Base-by-base conservation (phyloP, 225 moss, liverwort and hornwort genomes). In the Sphagnum contortum region DNA sequence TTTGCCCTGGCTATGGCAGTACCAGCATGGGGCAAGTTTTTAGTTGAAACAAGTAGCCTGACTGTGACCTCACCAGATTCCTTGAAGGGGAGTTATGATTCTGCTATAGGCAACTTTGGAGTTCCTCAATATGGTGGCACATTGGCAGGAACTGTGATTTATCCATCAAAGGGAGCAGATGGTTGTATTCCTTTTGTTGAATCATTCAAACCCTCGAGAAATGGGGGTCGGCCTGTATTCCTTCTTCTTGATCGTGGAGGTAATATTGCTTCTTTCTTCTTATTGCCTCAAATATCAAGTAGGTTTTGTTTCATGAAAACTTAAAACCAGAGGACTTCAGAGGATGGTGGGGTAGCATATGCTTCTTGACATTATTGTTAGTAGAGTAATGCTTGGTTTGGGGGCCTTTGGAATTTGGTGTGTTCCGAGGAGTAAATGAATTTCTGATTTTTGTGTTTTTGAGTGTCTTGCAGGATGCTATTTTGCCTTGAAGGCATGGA, bases 221-320 rank as follows among this genome's bases (percentile, higher is more conserved):
- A 70, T 53, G 82, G 78, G 70, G 75, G 78, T 9, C 74, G 72
- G 57, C 82, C 78, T 45, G 74, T 75, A 6, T 73, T 83, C 66
- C 73, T 76, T 48, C 82, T 83, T 64, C 70, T 79, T 49, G 82
- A 83, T 61, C 82, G 82, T 63, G 82, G 82, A 76, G 82, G 82
- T 82, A 81, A 45, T 5, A 12, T 57, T 44, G 5, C 0, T 44
- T 58, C n/a, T 58, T 58, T 13, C 58, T 12, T 44, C 10, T 58
- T 12, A 58, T 13, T 29, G 29, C 29, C 29, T 29, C 29, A 29
- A 29, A 29, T 29, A 29, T 29, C 29, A 29, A 29, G 29, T 29
- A 29, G 29, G 29, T 29, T 29, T 29, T 29, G 29, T 29, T 29
- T 29, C 29, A 29, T 29, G 29, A 29, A 29, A 29, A 29, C 29